Evolutionary conservation across 805 yeast species (phyloP).

Genomic region (Kregervanrija delftensis): DNA sequence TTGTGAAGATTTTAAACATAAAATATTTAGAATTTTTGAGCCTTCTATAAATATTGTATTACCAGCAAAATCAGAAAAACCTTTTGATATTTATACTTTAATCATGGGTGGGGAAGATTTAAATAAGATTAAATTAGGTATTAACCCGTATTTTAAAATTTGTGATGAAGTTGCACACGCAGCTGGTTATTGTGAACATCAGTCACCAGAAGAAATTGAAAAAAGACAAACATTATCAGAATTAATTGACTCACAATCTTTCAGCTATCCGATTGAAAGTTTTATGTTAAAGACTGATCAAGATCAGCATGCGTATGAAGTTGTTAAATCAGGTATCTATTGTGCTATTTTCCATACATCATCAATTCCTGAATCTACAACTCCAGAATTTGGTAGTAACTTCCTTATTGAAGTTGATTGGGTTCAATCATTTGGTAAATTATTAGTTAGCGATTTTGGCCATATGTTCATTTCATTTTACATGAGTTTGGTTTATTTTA

Average conservation of each 20-base stretch:
- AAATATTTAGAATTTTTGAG: neutral
- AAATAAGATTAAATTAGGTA: constrained; percentile 17
- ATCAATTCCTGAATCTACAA: constrained; percentile 7
- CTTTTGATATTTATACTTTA: constrained; percentile 14
- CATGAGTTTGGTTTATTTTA: constrained; percentile 17
- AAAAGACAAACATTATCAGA: constrained; percentile 13
- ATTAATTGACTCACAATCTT: constrained; percentile 12
- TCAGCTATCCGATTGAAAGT: constrained; percentile 14
- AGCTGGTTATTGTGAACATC: constrained; percentile 17
- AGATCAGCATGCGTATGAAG: constrained; percentile 9
- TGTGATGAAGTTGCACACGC: constrained; percentile 26
- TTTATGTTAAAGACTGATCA: constrained; percentile 6
- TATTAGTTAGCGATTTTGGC: constrained; percentile 24
- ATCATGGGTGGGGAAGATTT: constrained; percentile 21
- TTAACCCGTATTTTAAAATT: constrained; percentile 20
- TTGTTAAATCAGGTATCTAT: constrained; percentile 19
- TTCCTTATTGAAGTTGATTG: constrained; percentile 21
- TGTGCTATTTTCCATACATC: constrained; percentile 20
- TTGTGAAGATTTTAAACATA: constrained; percentile 10
- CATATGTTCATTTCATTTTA: constrained; percentile 17
- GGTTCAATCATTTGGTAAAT: constrained; percentile 27
- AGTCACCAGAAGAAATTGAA: constrained; percentile 9
- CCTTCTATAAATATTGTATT: constrained; percentile 15
- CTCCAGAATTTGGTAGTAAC: constrained; percentile 1
- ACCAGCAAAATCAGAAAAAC: constrained; percentile 3